Base-by-base conservation (phyloP, 2,329 filamentous ascomycete genomes). In the Balansia obtecta region DNA sequence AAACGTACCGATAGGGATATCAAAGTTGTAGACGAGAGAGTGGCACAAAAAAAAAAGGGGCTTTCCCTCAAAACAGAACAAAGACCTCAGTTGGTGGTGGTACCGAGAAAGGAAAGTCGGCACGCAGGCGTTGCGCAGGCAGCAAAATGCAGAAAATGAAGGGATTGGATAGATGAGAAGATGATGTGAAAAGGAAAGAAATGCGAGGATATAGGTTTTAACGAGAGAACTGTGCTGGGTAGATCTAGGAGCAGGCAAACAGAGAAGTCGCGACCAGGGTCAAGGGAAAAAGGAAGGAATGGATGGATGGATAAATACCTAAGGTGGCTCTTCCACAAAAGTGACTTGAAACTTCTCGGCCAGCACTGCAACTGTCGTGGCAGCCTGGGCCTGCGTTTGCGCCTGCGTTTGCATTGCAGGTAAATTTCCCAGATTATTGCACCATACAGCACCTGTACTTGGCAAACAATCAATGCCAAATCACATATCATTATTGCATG, bases 281-380 rank as follows among this genome's bases (percentile, higher is more conserved):
- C 15, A 45, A 22, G 13, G 13, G 18, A n/a, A 40, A 16, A 30
- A 41, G 50, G 47, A 52, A 52, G 47, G 50, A 49, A 46, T 44
- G 46, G 42, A 46, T 34, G 50, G 8, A 27, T 27, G 27, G 8
- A 27, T 27, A 7, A 27, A 27, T 27, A 7, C 5, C 5, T 27
- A 7, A 27, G 27, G 46, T 37, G 34, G 42, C 42, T 43, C 47
- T 46, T 30, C 46, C 48, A 38, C 43, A 18, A 16, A 16, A 40
- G 18, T 4, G 30, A 38, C 30, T 37, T 27, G 45, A 18, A 16
- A 43, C 40, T 16, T 6, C 13, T 33, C 27, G 33, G 18, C 32
- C 30, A 38, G 2, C 15, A 39, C 30, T 22, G n/a, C 44, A 37
- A 15, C 44, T 34, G 12, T 12, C 18, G 9, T 27, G 6, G 34